Evolutionary conservation across 352 stramenopile genomes (phyloP).

Genomic region (Phytophthora pinifolia): DNA sequence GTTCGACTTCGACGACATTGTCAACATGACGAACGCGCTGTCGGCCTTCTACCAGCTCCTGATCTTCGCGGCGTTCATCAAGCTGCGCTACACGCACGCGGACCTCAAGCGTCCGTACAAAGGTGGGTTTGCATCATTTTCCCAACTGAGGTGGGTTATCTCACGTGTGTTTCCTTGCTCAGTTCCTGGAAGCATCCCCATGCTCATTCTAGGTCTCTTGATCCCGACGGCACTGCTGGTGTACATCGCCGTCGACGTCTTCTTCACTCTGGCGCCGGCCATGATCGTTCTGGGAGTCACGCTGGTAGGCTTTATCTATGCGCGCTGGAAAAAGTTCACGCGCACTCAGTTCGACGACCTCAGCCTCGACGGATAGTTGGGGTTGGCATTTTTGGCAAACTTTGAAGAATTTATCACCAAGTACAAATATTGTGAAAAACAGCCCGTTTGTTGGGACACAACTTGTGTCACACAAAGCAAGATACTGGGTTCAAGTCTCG

Average conservation of each 20-base stretch:
- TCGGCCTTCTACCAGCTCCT: conserved; percentile 87
- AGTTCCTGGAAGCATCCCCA: conserved; percentile 45
- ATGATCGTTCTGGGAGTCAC: conserved; percentile 45
- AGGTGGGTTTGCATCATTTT: conserved; percentile 18
- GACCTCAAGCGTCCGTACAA: conserved; percentile 45
- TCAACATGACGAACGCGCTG: conserved; percentile 91
- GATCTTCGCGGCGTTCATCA: conserved; percentile 90
- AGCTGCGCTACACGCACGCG: conserved; percentile 68
- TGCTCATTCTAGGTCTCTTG: conserved; percentile 35
- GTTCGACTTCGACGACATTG: conserved; percentile 73
- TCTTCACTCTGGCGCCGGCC: conserved; percentile 39
- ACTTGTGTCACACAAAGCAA: too few relatives aligned
- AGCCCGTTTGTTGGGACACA: too few relatives aligned
- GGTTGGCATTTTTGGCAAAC: too few relatives aligned
- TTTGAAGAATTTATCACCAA: conserved; percentile 3
- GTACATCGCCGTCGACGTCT: conserved; percentile 54
- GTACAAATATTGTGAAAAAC: conserved; percentile 16
- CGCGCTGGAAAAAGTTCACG: conserved; percentile 48
- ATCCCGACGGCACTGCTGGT: conserved; percentile 38
- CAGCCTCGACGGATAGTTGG: conserved; percentile 18
- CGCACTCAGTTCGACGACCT: conserved; percentile 41
- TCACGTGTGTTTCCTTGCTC: conserved; percentile 4
- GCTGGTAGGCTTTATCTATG: conserved; percentile 37
- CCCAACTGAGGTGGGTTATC: conserved; percentile 16
- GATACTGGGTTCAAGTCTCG: too few relatives aligned